Evolutionary conservation across 371 early-diverging fungal species (phyloP), one percentile per base, ranked within the genome.

Genomic region (Actinomortierella ambigua): DNA sequence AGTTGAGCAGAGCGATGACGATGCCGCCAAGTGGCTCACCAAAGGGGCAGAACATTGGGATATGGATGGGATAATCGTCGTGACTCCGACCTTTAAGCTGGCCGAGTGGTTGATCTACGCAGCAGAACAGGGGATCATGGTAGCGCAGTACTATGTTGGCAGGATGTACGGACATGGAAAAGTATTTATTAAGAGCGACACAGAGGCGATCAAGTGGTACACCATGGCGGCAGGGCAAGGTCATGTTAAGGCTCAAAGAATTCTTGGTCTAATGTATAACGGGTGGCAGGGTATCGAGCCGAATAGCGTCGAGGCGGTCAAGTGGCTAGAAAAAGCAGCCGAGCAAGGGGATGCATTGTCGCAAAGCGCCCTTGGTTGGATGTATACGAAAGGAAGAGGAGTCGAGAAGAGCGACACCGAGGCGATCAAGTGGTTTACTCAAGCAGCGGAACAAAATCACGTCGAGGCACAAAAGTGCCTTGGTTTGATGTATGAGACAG

Each of bases 361-460:
- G 17, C 91, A 90, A 71, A 91, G 90, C 80, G 79, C 83, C 23
- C 76, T 95, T 3, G 93, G 92, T 24, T 86, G 86, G 65, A 85
- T 88, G 57, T 90, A 90, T 69, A 91, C 91, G 67, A 87, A 90
- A 55, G 94, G 94, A 20, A 82, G 84, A 29, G 95, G 95, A 9
- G 83, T 90, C 9, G 71, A 69, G 18, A 61, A 82, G 55, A 79
- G 92, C 61, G 77, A 81, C 41, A 55, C 62, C 13, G 55, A 78
- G 48, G 93, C 94, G 0, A 87, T 86, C 3, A 47, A 68, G 14
- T 91, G 91, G 88, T 95, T 93, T 77, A 68, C 76, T 13, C 79
- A 80, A 43, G 82, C 90, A 23, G 93, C 93, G 1, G 77, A 81
- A 28, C 81, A 83, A 59, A 88, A 90, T 27, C 85, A 90, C 57